phyloP scores from a whole-genome alignment of 2,329 filamentous ascomycete genomes.

The Xylaria sp. region DNA sequence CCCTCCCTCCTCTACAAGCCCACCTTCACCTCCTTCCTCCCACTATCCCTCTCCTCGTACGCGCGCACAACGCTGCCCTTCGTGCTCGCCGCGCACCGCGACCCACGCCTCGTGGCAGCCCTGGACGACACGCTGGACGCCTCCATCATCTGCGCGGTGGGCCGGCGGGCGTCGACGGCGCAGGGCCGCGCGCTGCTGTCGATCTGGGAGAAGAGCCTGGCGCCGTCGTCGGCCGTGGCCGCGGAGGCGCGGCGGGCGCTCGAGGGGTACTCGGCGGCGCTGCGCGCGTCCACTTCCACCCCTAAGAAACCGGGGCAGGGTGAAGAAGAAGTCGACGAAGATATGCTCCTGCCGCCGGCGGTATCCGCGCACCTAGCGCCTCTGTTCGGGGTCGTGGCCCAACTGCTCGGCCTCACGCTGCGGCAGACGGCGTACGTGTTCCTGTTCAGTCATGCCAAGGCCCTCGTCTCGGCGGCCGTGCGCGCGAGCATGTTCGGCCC shows the following conservation, averaged over 20 bases:
- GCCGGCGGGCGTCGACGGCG: constrained; percentile 76
- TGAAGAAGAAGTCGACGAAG: neutral
- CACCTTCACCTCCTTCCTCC: constrained; percentile 73
- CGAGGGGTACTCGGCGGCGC: constrained; percentile 38
- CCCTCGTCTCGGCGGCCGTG: constrained; percentile 79
- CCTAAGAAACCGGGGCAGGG: constrained; percentile 4
- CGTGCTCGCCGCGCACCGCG: constrained; percentile 72
- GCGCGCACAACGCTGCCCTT: constrained; percentile 80
- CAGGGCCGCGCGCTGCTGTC: constrained; percentile 79
- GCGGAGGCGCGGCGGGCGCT: constrained; percentile 28
- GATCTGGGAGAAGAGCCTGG: constrained; percentile 80
- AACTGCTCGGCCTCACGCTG: constrained; percentile 67
- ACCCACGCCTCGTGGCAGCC: constrained; percentile 59
- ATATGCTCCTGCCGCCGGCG: constrained; percentile 54
- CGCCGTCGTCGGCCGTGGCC: constrained; percentile 45
- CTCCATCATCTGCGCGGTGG: constrained; percentile 80
- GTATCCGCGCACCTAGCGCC: constrained; percentile 75
- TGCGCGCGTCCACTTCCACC: constrained; percentile 27
- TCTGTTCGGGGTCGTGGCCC: constrained; percentile 73
- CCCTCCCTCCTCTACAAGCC: constrained; percentile 44
- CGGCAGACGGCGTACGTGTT: constrained; percentile 78
- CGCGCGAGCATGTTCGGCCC: constrained; percentile 81
- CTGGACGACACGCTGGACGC: constrained; percentile 84
- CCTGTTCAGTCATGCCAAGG: constrained; percentile 79
- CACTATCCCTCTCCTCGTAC: constrained; percentile 75